Base-by-base conservation (phyloP, 1,284 basidiomycete species). In the Afroboletus lepidellus region DNA sequence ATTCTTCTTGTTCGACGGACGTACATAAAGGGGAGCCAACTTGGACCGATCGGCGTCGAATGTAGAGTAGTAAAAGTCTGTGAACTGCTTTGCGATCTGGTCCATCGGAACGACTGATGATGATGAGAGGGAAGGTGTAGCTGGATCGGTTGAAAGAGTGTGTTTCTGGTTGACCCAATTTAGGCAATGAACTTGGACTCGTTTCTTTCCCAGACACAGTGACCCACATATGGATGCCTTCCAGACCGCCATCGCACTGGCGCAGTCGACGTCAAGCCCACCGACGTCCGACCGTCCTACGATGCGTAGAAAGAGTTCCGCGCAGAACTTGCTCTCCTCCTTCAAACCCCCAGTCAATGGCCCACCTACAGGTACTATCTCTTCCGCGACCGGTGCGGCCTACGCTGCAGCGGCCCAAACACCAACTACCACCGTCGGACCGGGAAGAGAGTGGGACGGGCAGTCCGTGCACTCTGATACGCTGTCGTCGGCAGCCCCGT, bases 291-390 rank as follows among this genome's bases (percentile, higher is more conserved):
- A 71, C 21, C 67, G 85, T 54, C 87, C 88, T 37, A 60, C 75
- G 16, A 86, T 92, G 79, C 84, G 89, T 58, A 81, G 90, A 58
- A 92, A 92, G 72, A 89, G 87, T 18, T 90, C 88, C 3, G 88
- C 88, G 1, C 87, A 90, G 71, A 90, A 90, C 69, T 75, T 92
- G 47, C 77, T 92, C 34, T 81, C 82, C n/a, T 84, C 84, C 42
- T 89, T 90, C 78, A 90, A 87, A 65, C 56, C 70, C 1, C 58
- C 63, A 42, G 44, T 46, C 20, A 46, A 59, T 44, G 52, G 62
- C 5, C 65, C 60, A 57, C 64, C 56, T 50, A 71, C 54, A 34
- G 67, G 56, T 39, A 70, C 50, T 61, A 64, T 63, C 47, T 64
- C 62, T 18, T 66, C 59, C 15, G 57, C 66, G 16, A 66, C 72